These are phyloP conservation scores for Syncephalastrum contaminatum DNA, from an alignment of 371 early-diverging fungal genomes.

Conservation along the genomic window DNA sequence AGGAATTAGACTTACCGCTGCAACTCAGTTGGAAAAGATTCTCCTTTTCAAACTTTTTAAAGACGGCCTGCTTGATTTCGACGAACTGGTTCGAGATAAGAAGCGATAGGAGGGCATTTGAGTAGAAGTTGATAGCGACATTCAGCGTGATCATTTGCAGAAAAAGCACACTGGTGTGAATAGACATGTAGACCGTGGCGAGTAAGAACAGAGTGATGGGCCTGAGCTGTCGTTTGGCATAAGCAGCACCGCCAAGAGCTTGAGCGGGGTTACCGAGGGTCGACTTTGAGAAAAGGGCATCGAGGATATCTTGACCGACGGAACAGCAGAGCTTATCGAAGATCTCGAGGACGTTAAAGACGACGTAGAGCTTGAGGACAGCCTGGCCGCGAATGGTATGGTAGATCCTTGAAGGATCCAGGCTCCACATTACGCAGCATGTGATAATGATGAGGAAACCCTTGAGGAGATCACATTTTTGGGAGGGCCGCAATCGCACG, in stretches of 20 bases:
- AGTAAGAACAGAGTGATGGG: conserved; percentile 67
- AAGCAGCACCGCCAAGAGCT: conserved; percentile 19
- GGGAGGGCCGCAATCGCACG: conserved; percentile 66
- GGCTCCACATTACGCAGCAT: conserved; percentile 67
- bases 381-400: conserved; percentile 95
- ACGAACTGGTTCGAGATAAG: conserved; percentile 97
- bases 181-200: conserved; percentile 79
- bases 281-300: conserved; percentile 81
- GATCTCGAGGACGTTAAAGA: conserved; percentile 94
- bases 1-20: conserved; percentile 56
- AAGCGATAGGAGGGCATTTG: conserved; percentile 88
- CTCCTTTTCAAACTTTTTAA: conserved; percentile 94
- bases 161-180: conserved; percentile 89
- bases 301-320: conserved; percentile 92
- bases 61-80: conserved; percentile 96
- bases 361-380: conserved; percentile 94
- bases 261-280: conserved; percentile 46
- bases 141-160: conserved; percentile 95
- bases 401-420: conserved; percentile 90
- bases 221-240: conserved; percentile 50
- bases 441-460: conserved; percentile 74
- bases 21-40: conserved; percentile 94
- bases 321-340: conserved; percentile 91
- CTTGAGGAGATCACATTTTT: conserved; percentile 85
- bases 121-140: conserved; percentile 94